phyloP scores from a whole-genome alignment of 2,329 filamentous ascomycete species.

The Ascomycota sp. region DNA sequence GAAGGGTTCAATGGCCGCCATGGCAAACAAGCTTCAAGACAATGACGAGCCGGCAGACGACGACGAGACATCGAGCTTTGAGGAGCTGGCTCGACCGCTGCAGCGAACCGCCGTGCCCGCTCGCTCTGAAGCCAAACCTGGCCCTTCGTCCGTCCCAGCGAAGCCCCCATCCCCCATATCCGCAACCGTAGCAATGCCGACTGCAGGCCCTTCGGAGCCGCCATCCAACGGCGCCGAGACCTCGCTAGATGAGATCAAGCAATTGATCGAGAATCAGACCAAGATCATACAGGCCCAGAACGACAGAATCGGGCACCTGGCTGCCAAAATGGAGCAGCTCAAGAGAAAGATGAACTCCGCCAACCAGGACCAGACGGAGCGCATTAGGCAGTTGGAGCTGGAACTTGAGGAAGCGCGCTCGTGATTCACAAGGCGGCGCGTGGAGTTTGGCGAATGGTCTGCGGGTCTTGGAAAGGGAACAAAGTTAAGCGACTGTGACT shows the following conservation, averaged over 20 bases:
- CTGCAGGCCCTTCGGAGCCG: constrained; percentile 7
- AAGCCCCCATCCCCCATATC: constrained; percentile 15
- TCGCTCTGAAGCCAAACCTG: constrained; percentile 20
- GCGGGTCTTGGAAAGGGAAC: no score
- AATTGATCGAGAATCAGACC: constrained; percentile 55
- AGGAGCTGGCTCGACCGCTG: constrained; percentile 59
- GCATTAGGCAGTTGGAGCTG: constrained; percentile 46
- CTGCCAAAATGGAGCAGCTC: constrained; percentile 56
- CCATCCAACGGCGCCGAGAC: constrained; percentile 28
- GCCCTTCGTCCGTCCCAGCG: constrained; percentile 11
- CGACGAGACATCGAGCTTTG: constrained; percentile 62
- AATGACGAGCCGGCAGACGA: constrained; percentile 40
- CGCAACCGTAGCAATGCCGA: constrained; percentile 10
- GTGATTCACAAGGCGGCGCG: constrained; percentile 9
- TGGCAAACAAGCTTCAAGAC: constrained; percentile 76
- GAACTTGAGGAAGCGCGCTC: constrained; percentile 45
- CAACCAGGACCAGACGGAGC: constrained; percentile 43
- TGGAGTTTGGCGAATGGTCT: no score
- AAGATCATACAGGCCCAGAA: constrained; percentile 60
- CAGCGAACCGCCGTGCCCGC: constrained; percentile 31
- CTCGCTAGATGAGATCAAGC: constrained; percentile 57
- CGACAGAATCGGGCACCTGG: constrained; percentile 50
- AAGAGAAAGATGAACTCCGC: constrained; percentile 48
- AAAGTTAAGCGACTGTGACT: no score
- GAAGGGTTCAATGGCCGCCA: constrained; percentile 65